Evolutionary conservation across 2,329 filamentous ascomycete genomes (phyloP).

Genomic region (Ceratocystis cubensis): DNA sequence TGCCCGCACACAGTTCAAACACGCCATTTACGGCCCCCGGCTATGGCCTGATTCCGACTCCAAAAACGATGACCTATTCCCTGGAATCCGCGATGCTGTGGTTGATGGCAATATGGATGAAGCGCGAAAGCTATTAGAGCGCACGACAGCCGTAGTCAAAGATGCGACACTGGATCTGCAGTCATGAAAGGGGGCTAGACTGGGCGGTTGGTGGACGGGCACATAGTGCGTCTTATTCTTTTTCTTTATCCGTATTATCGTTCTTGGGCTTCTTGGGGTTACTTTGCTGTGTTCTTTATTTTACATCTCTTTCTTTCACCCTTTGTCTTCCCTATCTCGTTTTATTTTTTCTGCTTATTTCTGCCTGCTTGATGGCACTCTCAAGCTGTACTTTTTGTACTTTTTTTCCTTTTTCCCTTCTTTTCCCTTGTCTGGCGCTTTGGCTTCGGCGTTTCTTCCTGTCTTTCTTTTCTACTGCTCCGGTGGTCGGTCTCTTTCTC

Average conservation of each 20-base stretch:
- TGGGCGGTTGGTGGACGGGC: neutral
- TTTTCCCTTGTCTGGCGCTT: conserved; percentile 3
- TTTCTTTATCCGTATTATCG: neutral
- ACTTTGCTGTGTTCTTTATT: conserved; percentile 10
- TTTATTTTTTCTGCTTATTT: neutral
- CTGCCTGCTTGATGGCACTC: neutral
- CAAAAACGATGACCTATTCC: conserved; percentile 46
- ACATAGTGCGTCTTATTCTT: neutral
- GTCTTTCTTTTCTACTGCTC: neutral
- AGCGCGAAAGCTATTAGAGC: conserved; percentile 56
- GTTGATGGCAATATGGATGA: conserved; percentile 56
- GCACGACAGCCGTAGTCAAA: conserved; percentile 55
- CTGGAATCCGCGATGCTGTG: conserved; percentile 72
- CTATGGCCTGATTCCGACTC: conserved; percentile 57
- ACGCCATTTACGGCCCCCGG: conserved; percentile 77
- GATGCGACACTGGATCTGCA: conserved; percentile 39
- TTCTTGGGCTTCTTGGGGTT: neutral
- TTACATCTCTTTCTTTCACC: neutral
- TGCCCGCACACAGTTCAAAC: conserved; percentile 85
- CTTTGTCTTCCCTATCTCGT: neutral
- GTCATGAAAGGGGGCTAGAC: conserved; percentile 20
- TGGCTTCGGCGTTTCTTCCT: neutral
- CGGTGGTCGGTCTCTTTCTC: neutral
- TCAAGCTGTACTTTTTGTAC: no score
- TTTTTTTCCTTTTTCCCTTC: neutral